Evolutionary conservation across 306 rosid genomes (phyloP), one percentile per base, ranked within the genome.

Genomic region (Crotalaria pallida): DNA sequence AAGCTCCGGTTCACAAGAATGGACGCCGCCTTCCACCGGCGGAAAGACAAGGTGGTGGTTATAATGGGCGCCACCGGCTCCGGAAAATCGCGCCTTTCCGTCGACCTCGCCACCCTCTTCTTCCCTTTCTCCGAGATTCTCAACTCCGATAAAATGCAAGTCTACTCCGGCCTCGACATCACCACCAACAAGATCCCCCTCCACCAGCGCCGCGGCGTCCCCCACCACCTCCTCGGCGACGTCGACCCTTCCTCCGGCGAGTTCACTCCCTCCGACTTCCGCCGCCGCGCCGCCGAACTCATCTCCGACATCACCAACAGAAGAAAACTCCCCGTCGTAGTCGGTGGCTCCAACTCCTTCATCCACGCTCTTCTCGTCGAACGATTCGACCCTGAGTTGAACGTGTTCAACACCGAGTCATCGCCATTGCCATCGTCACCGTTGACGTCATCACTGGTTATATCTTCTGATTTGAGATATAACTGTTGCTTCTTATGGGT

Each of bases 91-190:
- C 80, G 84, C 3, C 95, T 94, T 27, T 94, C 98, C 64, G 36
- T 94, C 50, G 98, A 94, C 65, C 85, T 94, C 19, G 92, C 97
- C 58, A 53, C 84, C 10, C 89, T 58, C 23, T 87, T 68, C 71
- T 90, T 79, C 81, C 79, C 85, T 21, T 72, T 11, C 21, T 77
- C 83, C 3, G 98, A 94, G 53, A 78, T 94, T 72, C 78, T 94
- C 61, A 94, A 90, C 88, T 86, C 90, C 3, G 97, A 94, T 76
- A 94, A 90, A 84, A 90, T 94, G 79, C 97, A 94, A 70, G 84
- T 94, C 41, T 94, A 87, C 82, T 50, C 33, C 0, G 97, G 95
- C 49, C 92, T 94, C 48, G 96, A 91, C 26, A 86, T 83, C 59
- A 87, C 96, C 69, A 91, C 97, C 78, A 94, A 94, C 81, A 94